Evolutionary conservation across 129 eudicot genomes (phyloP), one percentile per base, ranked within the genome.

Genomic region (Chrysanthemum lavandulifolium): DNA sequence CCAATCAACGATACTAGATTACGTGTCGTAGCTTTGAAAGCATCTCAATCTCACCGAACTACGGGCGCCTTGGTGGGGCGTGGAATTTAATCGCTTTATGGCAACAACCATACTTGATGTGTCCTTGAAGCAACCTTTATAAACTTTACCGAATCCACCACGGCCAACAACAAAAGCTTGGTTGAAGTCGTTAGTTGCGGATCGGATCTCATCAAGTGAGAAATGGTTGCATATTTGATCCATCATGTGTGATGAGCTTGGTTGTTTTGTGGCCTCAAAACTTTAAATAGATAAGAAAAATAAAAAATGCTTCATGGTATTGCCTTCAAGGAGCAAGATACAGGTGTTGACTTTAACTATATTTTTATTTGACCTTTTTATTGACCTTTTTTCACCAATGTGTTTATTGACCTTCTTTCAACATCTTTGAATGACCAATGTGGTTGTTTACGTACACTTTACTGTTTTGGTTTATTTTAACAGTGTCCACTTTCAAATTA

Each of bases 141-240:
- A 77, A 6, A 77, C 75, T 25, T 69, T 77, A 15, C 81, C 81
- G n/a, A 77, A 77, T 48, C 81, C 75, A 10, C 81, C 81, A 21
- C 21, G 29, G 2, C 81, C 81, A 16, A 77, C 10, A 7, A 77
- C 70, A 40, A 69, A 31, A 21, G 64, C 53, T 6, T 77, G 76
- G 40, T 40, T 73, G 47, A 77, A 78, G 25, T 78, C 63, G 15
- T 63, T 19, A 36, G 82, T 78, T 8, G 82, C 76, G 5, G 29
- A 40, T 70, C 10, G 64, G n/a, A 78, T 78, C 65, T 78, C 76
- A 21, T 29, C 48, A 6, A 53, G 57, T 8, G 76, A 61, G 51
- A 78, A 70, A 19, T 72, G 51, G 14, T 54, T 76, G 48, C 82
- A 58, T 58, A 58, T 53, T 40, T 40, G 47, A 40, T 40, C 47